phyloP scores from a whole-genome alignment of 1,284 basidiomycete genomes.

The Malassezia slooffiae region DNA sequence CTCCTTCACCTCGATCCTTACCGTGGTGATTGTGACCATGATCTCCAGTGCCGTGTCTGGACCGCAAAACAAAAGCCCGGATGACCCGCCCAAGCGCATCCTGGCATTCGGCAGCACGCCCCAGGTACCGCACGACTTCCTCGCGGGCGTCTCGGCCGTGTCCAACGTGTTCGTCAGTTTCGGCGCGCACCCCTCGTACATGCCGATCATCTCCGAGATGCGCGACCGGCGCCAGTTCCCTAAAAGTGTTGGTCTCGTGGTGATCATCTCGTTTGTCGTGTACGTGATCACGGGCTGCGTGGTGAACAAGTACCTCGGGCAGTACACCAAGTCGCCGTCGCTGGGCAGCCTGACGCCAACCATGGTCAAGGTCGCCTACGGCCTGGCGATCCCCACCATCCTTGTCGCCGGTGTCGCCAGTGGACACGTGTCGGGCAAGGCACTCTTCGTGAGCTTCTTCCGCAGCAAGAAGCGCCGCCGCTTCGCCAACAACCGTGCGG shows the following conservation, averaged over 20 bases:
- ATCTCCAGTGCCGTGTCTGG: conserved; percentile 31
- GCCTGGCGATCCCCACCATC: conserved; percentile 33
- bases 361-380: conserved; percentile 31
- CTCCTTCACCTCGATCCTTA: conserved; percentile 33
- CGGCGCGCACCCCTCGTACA: conserved; percentile 28
- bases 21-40: conserved; percentile 34
- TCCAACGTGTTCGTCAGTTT: conserved; percentile 32
- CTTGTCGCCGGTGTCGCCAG: conserved; percentile 34
- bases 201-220: conserved; percentile 39
- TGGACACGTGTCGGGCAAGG: conserved; percentile 32
- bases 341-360: conserved; percentile 24
- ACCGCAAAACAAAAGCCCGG: conserved; percentile 19
- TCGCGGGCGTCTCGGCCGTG: conserved; percentile 26
- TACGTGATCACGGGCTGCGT: conserved; percentile 38
- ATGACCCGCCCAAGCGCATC: conserved; percentile 19
- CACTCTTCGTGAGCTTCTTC: conserved; percentile 28
- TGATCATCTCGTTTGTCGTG: conserved; percentile 26
- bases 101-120: conserved; percentile 26
- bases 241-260: conserved; percentile 23
- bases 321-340: conserved; percentile 35
- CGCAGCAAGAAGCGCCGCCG: conserved; percentile 11
- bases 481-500: neutral
- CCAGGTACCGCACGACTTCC: conserved; percentile 23
- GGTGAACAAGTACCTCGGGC: conserved; percentile 34
- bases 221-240: conserved; percentile 26